Evolutionary conservation across 257 asterid genomes (phyloP), one percentile per base, ranked within the genome.

Genomic region (Capsicum pubescens): DNA sequence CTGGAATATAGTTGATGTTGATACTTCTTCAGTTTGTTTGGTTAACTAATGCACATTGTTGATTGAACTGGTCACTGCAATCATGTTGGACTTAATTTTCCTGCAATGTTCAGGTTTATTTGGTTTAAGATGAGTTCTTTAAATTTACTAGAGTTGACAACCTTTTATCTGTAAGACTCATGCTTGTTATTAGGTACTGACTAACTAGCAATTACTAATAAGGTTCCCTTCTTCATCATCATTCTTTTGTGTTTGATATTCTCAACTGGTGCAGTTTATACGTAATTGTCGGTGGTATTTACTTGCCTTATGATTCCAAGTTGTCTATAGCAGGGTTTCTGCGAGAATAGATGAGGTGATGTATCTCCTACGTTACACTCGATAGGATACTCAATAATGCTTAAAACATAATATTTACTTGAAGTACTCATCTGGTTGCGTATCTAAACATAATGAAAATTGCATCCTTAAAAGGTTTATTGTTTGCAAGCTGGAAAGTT

Each of bases 191-290:
- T 6, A 48, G 80, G 6, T 19, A 46, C 16, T n/a, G 56, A 70
- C 56, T 17, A 69, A 42, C 0, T 16, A 44, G 79, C 16, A 42
- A 44, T 9, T 42, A 70, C 79, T 70, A 17, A 42, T 44, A 44
- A 36, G 79, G 10, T 70, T 44, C 36, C 56, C 56, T 70, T 70
- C 35, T 42, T 39, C 42, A 1, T 71, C 79, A 19, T 46, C 58
- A 13, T 71, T 71, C 79, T 71, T n/a, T 71, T 71, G n/a, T 46
- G 36, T 71, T 71, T 19, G 19, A 58, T 19, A 42, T 48, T 42
- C n/a, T 72, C 7, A 11, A 9, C 2, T 21, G 42, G 42, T 72
- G 44, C n/a, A 48, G 6, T 72, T 61, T 35, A 19, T 72, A 48
- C 48, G 42, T 72, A 48, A 72, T 72, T 72, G 7, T 19, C 17